Percentiles rank a stretch among this genome's conserved stretches.
phyloP scores from a whole-genome alignment of 2,329 filamentous ascomycete genomes.

The Aureobasidium sp. region DNA sequence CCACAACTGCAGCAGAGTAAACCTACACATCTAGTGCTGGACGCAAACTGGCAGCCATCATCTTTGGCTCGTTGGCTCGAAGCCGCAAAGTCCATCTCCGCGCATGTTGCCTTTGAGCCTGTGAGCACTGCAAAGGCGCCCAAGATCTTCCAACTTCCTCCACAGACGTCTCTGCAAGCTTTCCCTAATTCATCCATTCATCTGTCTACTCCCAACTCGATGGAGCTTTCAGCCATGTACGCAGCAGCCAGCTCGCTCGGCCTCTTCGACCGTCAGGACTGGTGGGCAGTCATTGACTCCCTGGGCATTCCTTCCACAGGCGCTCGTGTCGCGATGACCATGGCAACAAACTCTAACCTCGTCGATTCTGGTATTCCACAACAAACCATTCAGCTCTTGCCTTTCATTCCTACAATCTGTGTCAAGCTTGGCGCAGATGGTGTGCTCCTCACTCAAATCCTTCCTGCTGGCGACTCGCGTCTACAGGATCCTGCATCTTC shows the following conservation, averaged over 20 bases:
- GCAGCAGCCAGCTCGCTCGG: conserved; percentile 54
- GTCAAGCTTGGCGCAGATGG: conserved; percentile 74
- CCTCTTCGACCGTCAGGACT: conserved; percentile 59
- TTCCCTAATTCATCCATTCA: conserved; percentile 59
- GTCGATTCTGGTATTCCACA: conserved; percentile 77
- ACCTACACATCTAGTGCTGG: conserved; percentile 73
- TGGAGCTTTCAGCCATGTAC: conserved; percentile 77
- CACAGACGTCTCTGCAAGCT: conserved; percentile 24
- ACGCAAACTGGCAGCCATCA: conserved; percentile 71
- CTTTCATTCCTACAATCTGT: conserved; percentile 75
- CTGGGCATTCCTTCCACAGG: conserved; percentile 63
- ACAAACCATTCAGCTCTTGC: conserved; percentile 73
- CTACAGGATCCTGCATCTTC: conserved; percentile 54
- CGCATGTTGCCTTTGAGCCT: conserved; percentile 72
- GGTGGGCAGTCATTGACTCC: conserved; percentile 73
- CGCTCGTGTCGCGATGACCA: conserved; percentile 61
- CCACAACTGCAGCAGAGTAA: conserved; percentile 46
- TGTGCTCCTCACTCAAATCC: conserved; percentile 64
- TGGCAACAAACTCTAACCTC: conserved; percentile 56
- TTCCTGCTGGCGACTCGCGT: conserved; percentile 58
- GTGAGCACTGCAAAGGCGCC: conserved; percentile 74
- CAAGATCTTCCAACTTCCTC: conserved; percentile 50
- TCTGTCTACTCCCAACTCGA: conserved; percentile 71
- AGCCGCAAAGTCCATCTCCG: conserved; percentile 47
- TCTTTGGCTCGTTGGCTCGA: conserved; percentile 60